Percentiles rank a stretch among this genome's conserved stretches.
These are phyloP conservation scores for Chalara sp. DNA, from an alignment of 2,329 filamentous ascomycete species.

Conservation along the genomic window DNA sequence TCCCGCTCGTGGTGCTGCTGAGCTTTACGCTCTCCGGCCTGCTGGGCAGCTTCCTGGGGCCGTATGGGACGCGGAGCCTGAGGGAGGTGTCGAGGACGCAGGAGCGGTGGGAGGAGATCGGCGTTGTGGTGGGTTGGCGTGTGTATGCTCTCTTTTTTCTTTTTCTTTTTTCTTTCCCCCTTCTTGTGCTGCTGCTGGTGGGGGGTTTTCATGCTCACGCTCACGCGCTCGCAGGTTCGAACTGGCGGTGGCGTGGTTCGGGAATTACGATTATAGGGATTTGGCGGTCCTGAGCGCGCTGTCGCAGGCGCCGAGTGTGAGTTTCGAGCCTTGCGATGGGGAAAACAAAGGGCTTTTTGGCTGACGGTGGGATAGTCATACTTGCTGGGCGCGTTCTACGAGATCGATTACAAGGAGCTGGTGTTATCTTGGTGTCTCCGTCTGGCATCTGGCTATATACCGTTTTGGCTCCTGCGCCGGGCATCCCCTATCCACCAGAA, in stretches of 20 bases:
- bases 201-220: background rate
- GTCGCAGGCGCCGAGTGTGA: conserved; percentile 65
- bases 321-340: conserved; percentile 16
- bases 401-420: conserved; percentile 54
- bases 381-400: conserved; percentile 73
- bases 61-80: conserved; percentile 50
- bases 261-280: conserved; percentile 68
- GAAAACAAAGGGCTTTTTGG: background rate
- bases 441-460: conserved; percentile 59
- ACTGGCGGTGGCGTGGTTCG: conserved; percentile 66
- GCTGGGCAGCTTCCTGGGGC: conserved; percentile 55
- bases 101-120: conserved; percentile 56
- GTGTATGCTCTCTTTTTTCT: conserved; percentile 42
- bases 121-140: conserved; percentile 44
- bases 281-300: conserved; percentile 60
- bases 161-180: no score
- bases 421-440: conserved; percentile 60
- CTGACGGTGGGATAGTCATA: conserved; percentile 45
- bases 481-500: conserved; percentile 53
- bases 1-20: conserved; percentile 45
- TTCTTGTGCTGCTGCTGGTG: conserved; percentile 2
- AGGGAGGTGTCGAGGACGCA: conserved; percentile 57
- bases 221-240: conserved; percentile 46
- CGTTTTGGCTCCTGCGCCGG: conserved; percentile 68
- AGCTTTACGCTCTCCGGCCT: conserved; percentile 57